A percentile compares a stretch with the other conserved stretches of the same genome.
These are phyloP conservation scores for Hirsutella rhossiliensis DNA, from an alignment of 2,329 filamentous ascomycete genomes.

Conservation along the genomic window DNA sequence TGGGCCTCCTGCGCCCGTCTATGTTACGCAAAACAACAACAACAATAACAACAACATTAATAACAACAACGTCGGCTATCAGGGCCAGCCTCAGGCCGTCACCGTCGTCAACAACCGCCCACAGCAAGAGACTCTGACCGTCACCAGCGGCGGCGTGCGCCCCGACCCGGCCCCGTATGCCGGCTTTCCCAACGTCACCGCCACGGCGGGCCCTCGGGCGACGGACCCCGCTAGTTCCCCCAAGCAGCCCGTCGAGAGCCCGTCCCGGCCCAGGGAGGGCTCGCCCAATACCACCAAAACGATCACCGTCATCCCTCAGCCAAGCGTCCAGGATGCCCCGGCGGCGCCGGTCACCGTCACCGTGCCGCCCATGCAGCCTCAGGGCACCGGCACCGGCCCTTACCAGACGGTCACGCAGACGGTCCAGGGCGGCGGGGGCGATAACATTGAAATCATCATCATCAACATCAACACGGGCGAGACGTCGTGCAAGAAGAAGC, in stretches of 20 bases:
- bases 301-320: neutral
- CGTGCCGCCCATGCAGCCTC: too few relatives aligned
- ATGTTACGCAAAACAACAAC: slow-evolving; percentile 1
- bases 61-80: neutral
- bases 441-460: slow-evolving; percentile 3
- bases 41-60: neutral
- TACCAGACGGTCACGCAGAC: slow-evolving; percentile 12
- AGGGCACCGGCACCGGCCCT: neutral
- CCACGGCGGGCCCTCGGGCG: too few relatives aligned
- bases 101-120: slow-evolving; percentile 4
- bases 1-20: slow-evolving; percentile 8
- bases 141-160: too few relatives aligned
- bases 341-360: too few relatives aligned
- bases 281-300: neutral
- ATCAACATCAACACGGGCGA: slow-evolving; percentile 18
- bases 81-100: neutral
- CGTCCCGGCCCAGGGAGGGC: neutral
- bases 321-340: too few relatives aligned
- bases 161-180: too few relatives aligned
- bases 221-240: too few relatives aligned
- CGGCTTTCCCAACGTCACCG: too few relatives aligned
- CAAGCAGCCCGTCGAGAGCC: neutral
- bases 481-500: slow-evolving; percentile 13
- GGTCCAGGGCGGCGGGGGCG: slow-evolving; percentile 7
- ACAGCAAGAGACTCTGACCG: too few relatives aligned